phyloP scores from a whole-genome alignment of 78 protist species.

The Goniomonas avonlea region DNA sequence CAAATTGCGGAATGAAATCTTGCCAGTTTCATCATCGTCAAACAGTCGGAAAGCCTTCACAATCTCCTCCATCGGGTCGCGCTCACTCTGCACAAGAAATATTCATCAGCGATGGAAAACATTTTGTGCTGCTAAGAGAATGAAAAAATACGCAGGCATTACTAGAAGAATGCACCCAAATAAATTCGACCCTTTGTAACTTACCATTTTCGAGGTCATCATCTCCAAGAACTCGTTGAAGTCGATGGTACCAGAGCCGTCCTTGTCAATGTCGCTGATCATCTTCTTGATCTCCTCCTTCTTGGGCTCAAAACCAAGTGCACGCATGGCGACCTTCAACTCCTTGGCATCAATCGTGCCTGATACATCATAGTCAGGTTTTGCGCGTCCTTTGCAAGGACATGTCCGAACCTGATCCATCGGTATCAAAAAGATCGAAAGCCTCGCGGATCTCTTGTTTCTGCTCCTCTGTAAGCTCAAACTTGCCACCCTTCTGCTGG shows the following conservation, averaged over 20 bases:
- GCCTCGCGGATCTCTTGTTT: constrained; percentile 77
- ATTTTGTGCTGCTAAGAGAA: no score
- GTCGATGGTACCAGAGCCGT: constrained; percentile 73
- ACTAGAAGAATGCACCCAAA: no score
- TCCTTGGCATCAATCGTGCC: constrained; percentile 86
- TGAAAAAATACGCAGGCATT: no score
- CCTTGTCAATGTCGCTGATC: constrained; percentile 74
- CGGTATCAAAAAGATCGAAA: constrained; percentile 76
- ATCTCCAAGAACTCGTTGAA: constrained; percentile 76
- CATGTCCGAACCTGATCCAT: constrained; percentile 44
- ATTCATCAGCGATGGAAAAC: no score
- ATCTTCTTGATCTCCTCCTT: constrained; percentile 76
- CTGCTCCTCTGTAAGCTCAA: constrained; percentile 76
- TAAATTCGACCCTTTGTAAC: no score
- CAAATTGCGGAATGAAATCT: constrained; percentile 75
- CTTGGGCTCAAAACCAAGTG: constrained; percentile 90
- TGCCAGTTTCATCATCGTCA: constrained; percentile 76
- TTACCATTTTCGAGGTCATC: constrained; percentile 85
- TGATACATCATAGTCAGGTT: constrained; percentile 6
- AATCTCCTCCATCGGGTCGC: constrained; percentile 74
- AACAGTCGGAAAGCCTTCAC: constrained; percentile 82
- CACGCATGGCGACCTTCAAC: constrained; percentile 90
- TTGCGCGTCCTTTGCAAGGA: constrained; percentile 15
- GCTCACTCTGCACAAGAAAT: no score
- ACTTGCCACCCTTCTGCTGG: constrained; percentile 42